Evolutionary conservation across 441 rosid species (phyloP).

Genomic region (Populus hybrid): DNA sequence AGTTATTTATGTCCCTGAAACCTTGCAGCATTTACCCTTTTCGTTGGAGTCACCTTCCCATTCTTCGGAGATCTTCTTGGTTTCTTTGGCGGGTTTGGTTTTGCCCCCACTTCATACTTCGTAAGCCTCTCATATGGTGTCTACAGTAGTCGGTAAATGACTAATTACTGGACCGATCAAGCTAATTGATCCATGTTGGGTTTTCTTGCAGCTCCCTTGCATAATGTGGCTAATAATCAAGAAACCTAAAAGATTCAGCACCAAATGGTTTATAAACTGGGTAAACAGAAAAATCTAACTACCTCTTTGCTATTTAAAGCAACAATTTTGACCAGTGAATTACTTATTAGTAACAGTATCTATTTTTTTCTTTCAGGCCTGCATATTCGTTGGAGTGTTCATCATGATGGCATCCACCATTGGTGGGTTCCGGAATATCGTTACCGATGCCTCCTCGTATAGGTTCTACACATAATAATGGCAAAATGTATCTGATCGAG

Average conservation of each 20-base stretch:
- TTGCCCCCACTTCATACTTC: slow-evolving; percentile 90
- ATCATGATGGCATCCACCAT: slow-evolving; percentile 84
- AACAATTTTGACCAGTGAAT: background rate
- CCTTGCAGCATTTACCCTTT: slow-evolving; percentile 72
- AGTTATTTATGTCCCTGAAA: background rate
- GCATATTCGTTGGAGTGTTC: slow-evolving; percentile 58
- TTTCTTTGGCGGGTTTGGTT: slow-evolving; percentile 94
- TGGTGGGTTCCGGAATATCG: slow-evolving; percentile 79
- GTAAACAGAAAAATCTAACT: slow-evolving; percentile 31
- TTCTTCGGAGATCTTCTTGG: slow-evolving; percentile 97
- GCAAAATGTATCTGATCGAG: background rate
- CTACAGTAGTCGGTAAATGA: too few relatives aligned
- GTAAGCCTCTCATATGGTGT: slow-evolving; percentile 35
- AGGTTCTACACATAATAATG: slow-evolving; percentile 55
- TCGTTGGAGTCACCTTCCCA: slow-evolving; percentile 77
- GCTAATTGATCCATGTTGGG: background rate
- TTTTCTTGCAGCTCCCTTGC: slow-evolving; percentile 66
- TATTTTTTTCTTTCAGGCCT: slow-evolving; percentile 34
- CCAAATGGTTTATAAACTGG: slow-evolving; percentile 83
- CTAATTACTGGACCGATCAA: background rate
- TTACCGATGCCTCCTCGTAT: slow-evolving; percentile 68
- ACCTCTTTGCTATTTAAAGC: too few relatives aligned
- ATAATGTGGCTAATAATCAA: slow-evolving; percentile 85
- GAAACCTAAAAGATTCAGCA: slow-evolving; percentile 75
- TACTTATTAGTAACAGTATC: background rate